These are phyloP conservation scores for Chlorella sp. DNA, from an alignment of 139 green algal genomes.

Conservation along the genomic window DNA sequence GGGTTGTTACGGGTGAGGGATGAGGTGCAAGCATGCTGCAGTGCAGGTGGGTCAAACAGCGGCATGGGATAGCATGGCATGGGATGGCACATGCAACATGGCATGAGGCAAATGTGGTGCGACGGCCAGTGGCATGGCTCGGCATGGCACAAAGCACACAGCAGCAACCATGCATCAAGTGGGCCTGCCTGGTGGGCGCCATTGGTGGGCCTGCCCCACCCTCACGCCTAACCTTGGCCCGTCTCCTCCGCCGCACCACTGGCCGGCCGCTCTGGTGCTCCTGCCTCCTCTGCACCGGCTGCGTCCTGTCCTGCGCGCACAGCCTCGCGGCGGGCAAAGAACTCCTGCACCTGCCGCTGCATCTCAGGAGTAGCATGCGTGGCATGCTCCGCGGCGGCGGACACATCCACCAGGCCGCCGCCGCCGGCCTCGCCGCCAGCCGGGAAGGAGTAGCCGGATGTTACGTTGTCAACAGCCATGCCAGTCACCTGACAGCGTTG, in stretches of 20 bases:
- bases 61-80: no score
- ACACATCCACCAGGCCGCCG: conserved; percentile 20
- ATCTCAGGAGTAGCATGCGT: background rate
- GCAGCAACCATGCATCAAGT: no score
- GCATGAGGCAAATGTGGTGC: no score
- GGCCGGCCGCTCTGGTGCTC: background rate
- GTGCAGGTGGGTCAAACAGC: no score
- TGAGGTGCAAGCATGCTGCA: no score
- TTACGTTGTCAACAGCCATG: conserved; percentile 14
- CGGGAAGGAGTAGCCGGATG: conserved; percentile 20
- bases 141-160: background rate
- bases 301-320: no score
- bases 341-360: conserved; percentile 4
- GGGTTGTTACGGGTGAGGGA: no score
- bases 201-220: background rate
- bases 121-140: background rate
- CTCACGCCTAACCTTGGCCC: background rate
- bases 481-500: conserved; percentile 34
- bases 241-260: background rate
- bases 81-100: no score
- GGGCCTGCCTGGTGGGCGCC: background rate
- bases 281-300: background rate
- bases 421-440: background rate
- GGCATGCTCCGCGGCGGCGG: background rate
- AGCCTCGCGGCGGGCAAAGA: background rate